Evolutionary conservation across 305 asterid genomes (phyloP).

Genomic region (Fraxinus dipetala): DNA sequence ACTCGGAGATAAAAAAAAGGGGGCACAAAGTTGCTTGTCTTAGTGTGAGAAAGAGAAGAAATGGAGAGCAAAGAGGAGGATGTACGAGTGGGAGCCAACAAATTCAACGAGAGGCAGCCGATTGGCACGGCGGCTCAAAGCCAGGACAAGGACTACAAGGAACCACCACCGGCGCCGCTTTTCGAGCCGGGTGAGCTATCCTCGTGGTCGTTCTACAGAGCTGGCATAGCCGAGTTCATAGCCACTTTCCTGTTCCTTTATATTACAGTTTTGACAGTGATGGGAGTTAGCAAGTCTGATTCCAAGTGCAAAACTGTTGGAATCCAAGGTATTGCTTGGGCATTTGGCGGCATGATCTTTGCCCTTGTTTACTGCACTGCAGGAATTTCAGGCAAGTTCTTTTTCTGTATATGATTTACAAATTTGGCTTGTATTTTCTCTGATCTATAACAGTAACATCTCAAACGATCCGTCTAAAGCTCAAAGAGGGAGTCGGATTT

Average conservation of each 20-base stretch:
- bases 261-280: conserved; percentile 35
- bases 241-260: conserved; percentile 46
- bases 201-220: conserved; percentile 42
- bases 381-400: conserved; percentile 33
- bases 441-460: neutral
- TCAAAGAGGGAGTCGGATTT: neutral
- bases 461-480: neutral
- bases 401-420: neutral
- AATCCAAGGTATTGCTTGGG: conserved; percentile 54
- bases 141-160: conserved; percentile 44
- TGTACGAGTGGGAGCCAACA: conserved; percentile 38
- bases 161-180: conserved; percentile 44
- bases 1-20: neutral
- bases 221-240: conserved; percentile 40
- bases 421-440: neutral
- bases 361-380: conserved; percentile 54
- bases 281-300: conserved; percentile 34
- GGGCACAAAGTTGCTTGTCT: neutral
- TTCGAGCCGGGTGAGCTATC: conserved; percentile 36
- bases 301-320: conserved; percentile 41
- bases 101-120: conserved; percentile 37
- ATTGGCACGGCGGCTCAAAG: conserved; percentile 46
- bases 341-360: conserved; percentile 49
- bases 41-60: neutral
- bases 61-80: conserved; percentile 45